Percentiles rank a stretch among this genome's conserved stretches.
Conservation (phyloP, 129 eudicot species). For the Apium graveolens region DNA sequence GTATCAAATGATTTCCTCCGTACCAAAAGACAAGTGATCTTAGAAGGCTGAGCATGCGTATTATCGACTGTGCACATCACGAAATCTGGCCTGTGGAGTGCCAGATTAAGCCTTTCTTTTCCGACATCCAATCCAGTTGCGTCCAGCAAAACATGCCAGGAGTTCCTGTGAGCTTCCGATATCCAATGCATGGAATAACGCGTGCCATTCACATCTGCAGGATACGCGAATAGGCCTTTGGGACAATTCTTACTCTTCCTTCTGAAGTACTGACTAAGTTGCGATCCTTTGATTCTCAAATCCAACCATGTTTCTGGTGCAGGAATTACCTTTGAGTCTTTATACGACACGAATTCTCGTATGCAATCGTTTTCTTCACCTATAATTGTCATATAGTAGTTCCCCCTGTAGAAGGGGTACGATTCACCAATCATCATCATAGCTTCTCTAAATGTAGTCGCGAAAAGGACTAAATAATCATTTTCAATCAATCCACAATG, state of each 20-base stretch:
- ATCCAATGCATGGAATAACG: conserved; percentile 85
- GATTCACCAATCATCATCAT: conserved; percentile 78
- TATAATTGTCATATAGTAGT: conserved; percentile 59
- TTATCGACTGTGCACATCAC: conserved; percentile 57
- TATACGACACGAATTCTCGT: conserved; percentile 38
- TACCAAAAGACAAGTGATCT: conserved; percentile 57
- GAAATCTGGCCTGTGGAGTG: conserved; percentile 72
- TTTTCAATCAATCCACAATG: conserved; percentile 56
- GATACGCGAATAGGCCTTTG: conserved; percentile 72
- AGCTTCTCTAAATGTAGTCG: conserved; percentile 49
- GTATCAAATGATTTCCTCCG: conserved; percentile 72
- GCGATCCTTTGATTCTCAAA: conserved; percentile 78
- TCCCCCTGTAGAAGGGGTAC: conserved; percentile 71
- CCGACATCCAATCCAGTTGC: conserved; percentile 51
- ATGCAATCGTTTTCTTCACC: conserved; percentile 45
- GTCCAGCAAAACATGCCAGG: conserved; percentile 79
- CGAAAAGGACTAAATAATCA: conserved; percentile 51
- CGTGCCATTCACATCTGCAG: conserved; percentile 49
- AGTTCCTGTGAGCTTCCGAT: conserved; percentile 69
- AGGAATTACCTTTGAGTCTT: conserved; percentile 56
- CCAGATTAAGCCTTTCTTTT: conserved; percentile 41
- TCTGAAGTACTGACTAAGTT: conserved; percentile 70
- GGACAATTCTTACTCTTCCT: conserved; percentile 60
- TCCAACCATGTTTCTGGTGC: conserved; percentile 82
- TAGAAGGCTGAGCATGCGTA: conserved; percentile 56